Evolutionary conservation across 2,329 filamentous ascomycete genomes (phyloP), one percentile per base, ranked within the genome.

Genomic region (Aaosphaeria pasadenensis): DNA sequence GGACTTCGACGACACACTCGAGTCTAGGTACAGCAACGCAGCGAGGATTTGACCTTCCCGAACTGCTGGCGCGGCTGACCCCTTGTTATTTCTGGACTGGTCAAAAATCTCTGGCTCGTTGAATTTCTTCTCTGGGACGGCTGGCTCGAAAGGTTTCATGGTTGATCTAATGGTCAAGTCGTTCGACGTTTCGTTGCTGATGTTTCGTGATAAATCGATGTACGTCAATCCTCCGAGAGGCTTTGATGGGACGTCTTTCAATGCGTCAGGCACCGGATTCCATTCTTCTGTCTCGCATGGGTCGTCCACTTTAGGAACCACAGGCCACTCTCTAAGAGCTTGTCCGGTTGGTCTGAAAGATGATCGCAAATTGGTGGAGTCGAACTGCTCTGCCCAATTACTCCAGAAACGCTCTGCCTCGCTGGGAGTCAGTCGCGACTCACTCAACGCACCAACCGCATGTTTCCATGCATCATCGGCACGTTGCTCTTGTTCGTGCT

Each of bases 351-450:
- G 42, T 30, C 49, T 29, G 11, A 41, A 45, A 4, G n/a, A 40
- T 4, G 29, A 35, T 11, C 24, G 11, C 7, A 24, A 11, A 40
- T 57, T 60, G 9, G 9, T 17, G 24, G 7, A 7, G 7, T 9
- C 11, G 17, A 11, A 2, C 24, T 40, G 9, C n/a, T 36, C 33
- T 36, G 33, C 33, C 7, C 33, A 7, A 49, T 39, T 3, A 42
- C 36, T 43, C 69, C 69, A 72, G 39, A 62, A 69, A 6, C 56
- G 47, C 4, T 51, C 30, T 7, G 64, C 63, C 53, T 73, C 70
- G 6, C 55, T 48, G 1, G 43, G 4, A n/a, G 43, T 53, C 59
- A 71, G 61, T 4, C 64, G 52, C 3, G 31, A 28, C n/a, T 49
- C 42, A 24, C 63, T 67, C 3, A 70, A 50, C 1, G 58, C 9